Evolutionary conservation across 768 basidiomycete species (phyloP), one percentile per base, ranked within the genome.

Genomic region (Mycena alexandri): DNA sequence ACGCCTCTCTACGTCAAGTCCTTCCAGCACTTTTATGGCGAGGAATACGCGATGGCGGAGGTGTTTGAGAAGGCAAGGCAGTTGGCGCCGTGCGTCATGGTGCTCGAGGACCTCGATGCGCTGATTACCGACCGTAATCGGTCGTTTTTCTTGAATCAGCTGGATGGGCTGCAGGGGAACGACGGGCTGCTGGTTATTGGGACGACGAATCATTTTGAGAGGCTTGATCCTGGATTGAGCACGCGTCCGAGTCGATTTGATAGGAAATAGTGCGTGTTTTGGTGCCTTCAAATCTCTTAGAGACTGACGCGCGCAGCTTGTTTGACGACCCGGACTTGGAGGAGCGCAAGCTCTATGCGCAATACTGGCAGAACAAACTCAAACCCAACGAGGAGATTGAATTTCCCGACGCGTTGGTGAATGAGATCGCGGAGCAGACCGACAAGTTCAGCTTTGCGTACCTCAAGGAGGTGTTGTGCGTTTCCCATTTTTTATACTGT

Each of bases 131-230:
- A 93, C 72, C 55, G 74, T 7, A 95, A 94, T 73, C 87, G 93
- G 34, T 93, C 93, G 3, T 95, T 93, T 83, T 95, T 95, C 87
- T 82, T 96, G 52, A 96, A 96, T 73, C 90, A 95, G 74, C 79
- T 93, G 9, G 94, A 95, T 68, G 94, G 94, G 1, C 77, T 95
- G 36, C 88, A 90, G 74, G 86, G 89, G 34, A 95, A 95, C 72
- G 89, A 94, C 66, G 94, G 94, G 0, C 70, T 96, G 14, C 84
- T 95, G 33, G 80, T 95, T 72, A 89, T 95, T 61, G 90, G 86
- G 19, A 88, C 93, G 1, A 95, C 94, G 24, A 96, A 95, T 75
- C 93, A 95, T 76, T 90, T 94, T 67, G 92, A 94, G 46, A 81
- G 84, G 50, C 86, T 95, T 47, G 94, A 95, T 73, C 88, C 91